phyloP scores from a whole-genome alignment of 2,329 filamentous ascomycete genomes.

The Rachicladosporium sp. region DNA sequence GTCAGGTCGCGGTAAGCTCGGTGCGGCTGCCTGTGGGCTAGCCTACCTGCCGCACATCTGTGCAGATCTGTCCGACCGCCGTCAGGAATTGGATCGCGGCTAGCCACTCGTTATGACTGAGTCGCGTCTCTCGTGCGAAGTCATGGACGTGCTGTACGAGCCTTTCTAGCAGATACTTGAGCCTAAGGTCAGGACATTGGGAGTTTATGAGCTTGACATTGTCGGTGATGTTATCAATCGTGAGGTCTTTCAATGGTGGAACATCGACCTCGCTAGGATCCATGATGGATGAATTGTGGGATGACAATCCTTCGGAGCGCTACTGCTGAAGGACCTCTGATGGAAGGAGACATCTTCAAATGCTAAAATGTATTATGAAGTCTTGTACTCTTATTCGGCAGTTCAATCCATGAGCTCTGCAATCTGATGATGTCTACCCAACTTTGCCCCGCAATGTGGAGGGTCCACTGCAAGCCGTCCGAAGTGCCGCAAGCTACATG shows the following conservation, averaged over 20 bases:
- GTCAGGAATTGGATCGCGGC: constrained; percentile 59
- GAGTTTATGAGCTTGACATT: constrained; percentile 67
- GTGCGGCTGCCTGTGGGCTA: neutral
- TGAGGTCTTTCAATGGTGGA: constrained; percentile 55
- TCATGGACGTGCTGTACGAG: constrained; percentile 70
- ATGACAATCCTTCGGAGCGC: no score
- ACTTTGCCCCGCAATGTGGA: no score
- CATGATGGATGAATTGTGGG: constrained; percentile 20
- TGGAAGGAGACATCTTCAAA: no score
- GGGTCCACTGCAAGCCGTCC: no score
- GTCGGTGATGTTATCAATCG: constrained; percentile 67
- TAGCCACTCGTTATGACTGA: constrained; percentile 72
- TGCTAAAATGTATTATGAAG: no score
- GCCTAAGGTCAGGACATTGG: constrained; percentile 49
- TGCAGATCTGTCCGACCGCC: constrained; percentile 59
- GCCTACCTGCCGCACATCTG: constrained; percentile 57
- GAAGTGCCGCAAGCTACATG: no score
- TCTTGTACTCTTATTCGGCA: no score
- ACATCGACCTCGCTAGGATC: constrained; percentile 32
- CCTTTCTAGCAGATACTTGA: constrained; percentile 60
- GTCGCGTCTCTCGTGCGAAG: constrained; percentile 65
- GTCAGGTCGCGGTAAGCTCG: neutral
- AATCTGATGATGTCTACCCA: no score
- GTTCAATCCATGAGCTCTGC: no score
- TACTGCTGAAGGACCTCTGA: no score